Base-by-base conservation (phyloP, 1,139 yeast species). In the Protomyces arabidopsidicola region DNA sequence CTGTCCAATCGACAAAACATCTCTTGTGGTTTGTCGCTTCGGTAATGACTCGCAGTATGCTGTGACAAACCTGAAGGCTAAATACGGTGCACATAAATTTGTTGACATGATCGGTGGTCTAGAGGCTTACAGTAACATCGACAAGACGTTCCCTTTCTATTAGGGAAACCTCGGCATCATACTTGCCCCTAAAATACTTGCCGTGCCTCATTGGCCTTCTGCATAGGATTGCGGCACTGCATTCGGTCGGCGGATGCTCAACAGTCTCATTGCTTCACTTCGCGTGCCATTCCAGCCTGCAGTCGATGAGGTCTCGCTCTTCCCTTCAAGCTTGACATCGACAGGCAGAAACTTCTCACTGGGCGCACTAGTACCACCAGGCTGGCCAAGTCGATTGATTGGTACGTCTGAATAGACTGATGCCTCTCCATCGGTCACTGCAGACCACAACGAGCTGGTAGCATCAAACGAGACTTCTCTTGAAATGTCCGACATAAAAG, bases 21-120 rank as follows among this genome's bases (percentile, higher is more conserved):
- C 77, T 1, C 72, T 71, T 67, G 85, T 88, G 0, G 78, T 91
- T 16, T 93, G 99, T 74, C 81, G 98, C 48, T 85, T 79, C 72
- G 99, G 99, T 4, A 90, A 90, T 73, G 98, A 93, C 73, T 91
- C 98, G 0, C 93, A 89, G 71, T 75, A 84, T 20, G 96, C 96
- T 0, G 84, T 88, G 0, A 75, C 78, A 66, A 75, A 79, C 56
- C 74, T 93, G 57, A 76, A 79, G 57, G 83, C 81, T 14, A 75
- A 78, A 3, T 76, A 82, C 64, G 84, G 84, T 0, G 75, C 81
- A 27, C 65, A 72, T 0, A 76, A 83, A 16, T 90, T 82, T 0
- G 68, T 60, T 34, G 97, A 93, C 72, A 78, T 93, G 4, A 77
- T 74, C 14, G 98, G 98, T 1, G 98, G 98, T 0, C 76, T 90